Base-by-base conservation (phyloP, 495 filamentous ascomycete genomes). In the Penicillium paxilli region DNA sequence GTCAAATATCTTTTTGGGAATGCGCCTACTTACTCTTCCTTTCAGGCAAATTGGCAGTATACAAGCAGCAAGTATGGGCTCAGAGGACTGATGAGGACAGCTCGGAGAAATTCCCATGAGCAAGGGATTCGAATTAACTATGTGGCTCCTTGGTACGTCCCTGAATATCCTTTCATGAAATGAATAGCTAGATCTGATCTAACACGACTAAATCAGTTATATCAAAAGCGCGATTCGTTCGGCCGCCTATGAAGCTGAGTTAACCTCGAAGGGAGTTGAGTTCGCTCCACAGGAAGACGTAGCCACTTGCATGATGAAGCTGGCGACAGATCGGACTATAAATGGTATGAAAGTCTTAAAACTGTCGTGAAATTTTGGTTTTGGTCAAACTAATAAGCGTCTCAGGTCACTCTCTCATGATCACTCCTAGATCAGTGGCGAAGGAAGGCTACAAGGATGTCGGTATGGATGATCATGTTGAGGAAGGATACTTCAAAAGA, bases 51-150 rank as follows among this genome's bases (percentile, higher is more conserved):
- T 41, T 67, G 64, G 63, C 58, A 68, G 53, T 69, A 72, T 44
- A 66, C 64, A 4, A 66, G 60, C 38, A 66, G 62, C 12, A 73
- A 75, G 46, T 68, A 70, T 26, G 71, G 57, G 11, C 58, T 74
- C 1, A 52, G 69, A 16, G 71, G 69, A 5, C 55, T 74, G 50
- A 74, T 74, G 71, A 51, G 66, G 20, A 58, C 62, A 0, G 56
- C 58, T n/a, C 51, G 62, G 1, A 55, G 58, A 12, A 58, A 44
- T 38, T 60, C 55, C 8, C 67, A 52, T 44, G 60, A 72, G 40
- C 68, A 72, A 46, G 66, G 66, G 7, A 69, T 72, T 37, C 58
- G 68, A 17, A 69, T 72, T 40, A 65, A 64, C 49, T 69, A 68
- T 22, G 64, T 72, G 0, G 66, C 66, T 4, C 68, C 66, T 49